Base-by-base conservation (phyloP, 2,329 filamentous ascomycete genomes). In the Chlorencoelia australis region DNA sequence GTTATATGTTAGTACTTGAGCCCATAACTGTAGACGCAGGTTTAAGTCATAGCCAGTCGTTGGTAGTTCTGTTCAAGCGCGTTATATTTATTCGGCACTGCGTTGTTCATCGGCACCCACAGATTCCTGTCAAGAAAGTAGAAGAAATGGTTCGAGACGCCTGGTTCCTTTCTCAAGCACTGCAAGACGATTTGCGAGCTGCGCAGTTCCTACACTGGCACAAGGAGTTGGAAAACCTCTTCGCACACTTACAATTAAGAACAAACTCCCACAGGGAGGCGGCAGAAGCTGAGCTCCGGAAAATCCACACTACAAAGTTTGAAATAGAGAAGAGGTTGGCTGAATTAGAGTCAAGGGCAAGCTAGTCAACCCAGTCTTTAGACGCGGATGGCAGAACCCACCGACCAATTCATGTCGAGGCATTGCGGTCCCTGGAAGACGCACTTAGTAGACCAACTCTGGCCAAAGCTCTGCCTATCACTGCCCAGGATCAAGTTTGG, bases 371-470 rank as follows among this genome's bases (percentile, higher is more conserved):
- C 9, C 30, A 35, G 30, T 38, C 30, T 41, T 38, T 41, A 29
- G 25, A 41, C 37, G 37, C 13, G 26, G 41, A 43, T 33, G 30
- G 41, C 15, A 41, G 30, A 38, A 38, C 33, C 33, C 37, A 43
- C 37, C 29, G n/a, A 32, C 34, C 34, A 15, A 43, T 43, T 41
- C 25, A 41, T 43, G 24, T 7, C 29, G 40, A 43, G 37, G 29
- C 29, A 33, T 37, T 43, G 29, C 40, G 22, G 32, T 31, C 28
- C 30, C 30, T 43, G 14, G 40, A 43, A 33, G 40, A 40, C 28
- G 37, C 33, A 40, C 14, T 43, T n/a, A 20, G 28, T 30, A 37
- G 24, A 15, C 40, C 33, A 34, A 26, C 28, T 40, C 17, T 37
- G 13, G 30, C 21, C 35, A 35, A 35, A 35, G 15, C 24, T 39